Evolutionary conservation across 305 asterid genomes (phyloP), one percentile per base, ranked within the genome.

Genomic region (Plantago rigida): DNA sequence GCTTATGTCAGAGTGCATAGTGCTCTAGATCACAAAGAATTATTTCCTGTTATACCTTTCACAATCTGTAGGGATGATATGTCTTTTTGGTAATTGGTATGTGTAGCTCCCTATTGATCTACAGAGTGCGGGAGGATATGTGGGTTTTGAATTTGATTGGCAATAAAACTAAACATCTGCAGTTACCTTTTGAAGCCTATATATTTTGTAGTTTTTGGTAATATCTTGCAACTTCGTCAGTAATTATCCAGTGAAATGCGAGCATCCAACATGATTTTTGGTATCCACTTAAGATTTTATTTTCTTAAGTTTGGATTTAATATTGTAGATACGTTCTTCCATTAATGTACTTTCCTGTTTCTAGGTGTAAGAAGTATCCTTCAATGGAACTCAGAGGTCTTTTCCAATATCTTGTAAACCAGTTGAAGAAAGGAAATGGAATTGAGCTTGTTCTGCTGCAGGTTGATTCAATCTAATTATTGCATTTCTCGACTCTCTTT

Each of bases 381-480:
- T 93, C 99, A 12, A 89, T 93, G 99, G 99, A 93, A 77, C 94
- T 93, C 71, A 77, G 97, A 77, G 99, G 99, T 54, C 97, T 93
- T 63, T 93, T 93, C 79, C 99, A 93, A 82, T 93, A 93, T 76
- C 95, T 93, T 65, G 95, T 83, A 29, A 93, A 93, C 74, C 99
- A 93, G 76, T 84, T 93, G 86, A 93, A 93, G 82, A 89, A 81
- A 75, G 99, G 99, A 68, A 77, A 69, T 77, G 99, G 99, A 71
- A 87, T 87, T 71, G 99, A 93, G 83, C 99, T 93, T 73, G 88
- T 89, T 73, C 84, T 93, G 71, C 75, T 93, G 69, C 99, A 93
- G 99, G 99, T 93, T 60, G 63, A 53, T 65, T 68, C 59, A 15
- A 34, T 36, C 60, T 22, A 22, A 36, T 48, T 54, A 31, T 45